Conservation (phyloP, 305 asterid genomes). For the Caryopteris hybrid region DNA sequence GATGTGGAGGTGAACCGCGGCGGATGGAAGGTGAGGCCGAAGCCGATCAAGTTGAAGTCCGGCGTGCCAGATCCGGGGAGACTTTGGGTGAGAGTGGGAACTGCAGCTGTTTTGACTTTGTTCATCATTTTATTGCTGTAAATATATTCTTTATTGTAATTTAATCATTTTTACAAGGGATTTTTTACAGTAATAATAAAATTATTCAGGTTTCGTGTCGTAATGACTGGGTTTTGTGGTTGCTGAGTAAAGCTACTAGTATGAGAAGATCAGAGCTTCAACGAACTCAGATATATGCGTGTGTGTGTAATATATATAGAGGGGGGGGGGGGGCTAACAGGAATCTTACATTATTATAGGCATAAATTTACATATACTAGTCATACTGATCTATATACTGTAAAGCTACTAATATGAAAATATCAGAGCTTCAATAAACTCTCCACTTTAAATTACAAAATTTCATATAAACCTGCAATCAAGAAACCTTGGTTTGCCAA, state of each 20-base stretch:
- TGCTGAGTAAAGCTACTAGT: too few relatives aligned
- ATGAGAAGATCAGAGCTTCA: too few relatives aligned
- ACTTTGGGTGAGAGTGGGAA: slow-evolving; percentile 3
- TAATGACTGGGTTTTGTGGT: too few relatives aligned
- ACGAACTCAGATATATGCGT: too few relatives aligned
- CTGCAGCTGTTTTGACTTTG: slow-evolving; percentile 6
- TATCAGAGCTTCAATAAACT: not conserved
- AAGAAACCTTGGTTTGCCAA: not conserved
- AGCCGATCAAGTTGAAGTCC: slow-evolving; percentile 28
- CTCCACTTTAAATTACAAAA: slow-evolving; percentile 11
- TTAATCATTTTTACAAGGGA: too few relatives aligned
- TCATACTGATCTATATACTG: not conserved
- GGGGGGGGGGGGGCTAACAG: too few relatives aligned
- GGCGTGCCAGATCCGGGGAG: slow-evolving; percentile 4
- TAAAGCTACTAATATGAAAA: not conserved
- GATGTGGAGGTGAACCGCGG: slow-evolving; percentile 26
- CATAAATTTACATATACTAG: slow-evolving; percentile 7
- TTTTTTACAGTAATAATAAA: too few relatives aligned
- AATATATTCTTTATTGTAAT: not conserved
- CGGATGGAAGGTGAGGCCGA: slow-evolving; percentile 23
- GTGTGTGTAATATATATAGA: too few relatives aligned
- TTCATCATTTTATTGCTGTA: slow-evolving; percentile 10
- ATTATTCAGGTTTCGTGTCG: too few relatives aligned
- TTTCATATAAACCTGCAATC: not conserved
- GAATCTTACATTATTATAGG: not conserved